These are phyloP conservation scores for Paecilomyces formosus DNA, from an alignment of 2,329 filamentous ascomycete genomes.

Conservation along the genomic window DNA sequence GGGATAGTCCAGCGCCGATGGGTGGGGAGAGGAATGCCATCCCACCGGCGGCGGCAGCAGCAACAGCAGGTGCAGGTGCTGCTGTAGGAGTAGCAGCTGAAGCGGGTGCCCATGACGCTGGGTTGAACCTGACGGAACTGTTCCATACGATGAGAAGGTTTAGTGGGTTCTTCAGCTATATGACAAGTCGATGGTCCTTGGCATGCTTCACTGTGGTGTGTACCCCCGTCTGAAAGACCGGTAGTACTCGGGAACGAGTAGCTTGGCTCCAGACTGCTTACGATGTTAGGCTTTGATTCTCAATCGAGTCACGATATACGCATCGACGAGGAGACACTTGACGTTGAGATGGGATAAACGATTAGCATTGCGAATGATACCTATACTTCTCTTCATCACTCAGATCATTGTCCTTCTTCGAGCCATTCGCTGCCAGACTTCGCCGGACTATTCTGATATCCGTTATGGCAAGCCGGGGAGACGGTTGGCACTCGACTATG, in stretches of 20 bases:
- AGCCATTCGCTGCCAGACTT: conserved; percentile 88
- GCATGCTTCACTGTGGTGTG: conserved; percentile 70
- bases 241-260: background rate
- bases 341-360: conserved; percentile 66
- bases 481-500: conserved; percentile 61
- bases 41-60: conserved; percentile 26
- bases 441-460: conserved; percentile 59
- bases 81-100: conserved; percentile 25
- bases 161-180: conserved; percentile 81
- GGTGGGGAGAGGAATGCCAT: conserved; percentile 27
- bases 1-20: conserved; percentile 13
- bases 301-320: conserved; percentile 90
- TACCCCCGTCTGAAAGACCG: conserved; percentile 1
- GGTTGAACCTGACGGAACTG: conserved; percentile 34
- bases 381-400: conserved; percentile 60
- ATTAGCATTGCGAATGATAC: conserved; percentile 60
- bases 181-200: conserved; percentile 87
- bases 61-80: conserved; percentile 27
- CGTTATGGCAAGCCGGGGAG: conserved; percentile 63
- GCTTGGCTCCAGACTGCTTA: conserved; percentile 5
- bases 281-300: conserved; percentile 62
- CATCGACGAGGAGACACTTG: conserved; percentile 75
- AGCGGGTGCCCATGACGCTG: conserved; percentile 24
- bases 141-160: conserved; percentile 57
- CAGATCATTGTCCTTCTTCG: conserved; percentile 68